Evolutionary conservation across 1,139 yeast genomes (phyloP), one percentile per base, ranked within the genome.

Genomic region (Saccharomyces hybrid): DNA sequence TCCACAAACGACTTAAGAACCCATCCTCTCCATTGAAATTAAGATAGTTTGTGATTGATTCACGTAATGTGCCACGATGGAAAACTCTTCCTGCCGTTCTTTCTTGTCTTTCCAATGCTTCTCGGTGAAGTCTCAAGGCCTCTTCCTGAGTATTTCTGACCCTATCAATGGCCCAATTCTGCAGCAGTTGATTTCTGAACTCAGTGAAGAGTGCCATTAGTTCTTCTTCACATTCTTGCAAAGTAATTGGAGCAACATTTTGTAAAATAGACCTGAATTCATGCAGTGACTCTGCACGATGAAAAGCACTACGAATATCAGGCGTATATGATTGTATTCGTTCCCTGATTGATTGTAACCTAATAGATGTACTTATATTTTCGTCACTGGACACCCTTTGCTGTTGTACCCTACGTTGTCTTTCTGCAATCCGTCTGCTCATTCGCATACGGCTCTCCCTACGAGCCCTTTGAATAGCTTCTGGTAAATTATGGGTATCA

Each of bases 261-360:
- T 60, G 58, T 38, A 64, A 38, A 11, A 64, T 61, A 2, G 62
- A 54, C 42, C 60, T 52, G 47, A 65, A 63, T 47, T 63, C 66
- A 31, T 59, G 58, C 14, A 62, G 38, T 11, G 66, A 58, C 38
- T 58, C 60, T 3, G 68, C 66, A 47, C 62, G 64, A 34, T 57
- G 60, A 48, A 65, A 66, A 5, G 63, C 60, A 51, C 63, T 58
- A 19, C 63, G 54, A 4, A 66, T 57, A 34, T 58, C 55, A 2
- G 57, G 62, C 1, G 66, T 62, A 41, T 57, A 60, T 2, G 51
- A 32, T 23, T 57, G 52, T 3, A 64, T 58, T 38, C 62, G 55
- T 19, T 51, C 42, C 50, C 59, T 52, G 3, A 61, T 50, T 29
- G 49, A 50, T 14, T 47, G 38, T 9, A 47, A 19, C 54, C 52